Evolutionary conservation across 495 filamentous ascomycete species (phyloP).

Genomic region (Aspergillus nanangensis): DNA sequence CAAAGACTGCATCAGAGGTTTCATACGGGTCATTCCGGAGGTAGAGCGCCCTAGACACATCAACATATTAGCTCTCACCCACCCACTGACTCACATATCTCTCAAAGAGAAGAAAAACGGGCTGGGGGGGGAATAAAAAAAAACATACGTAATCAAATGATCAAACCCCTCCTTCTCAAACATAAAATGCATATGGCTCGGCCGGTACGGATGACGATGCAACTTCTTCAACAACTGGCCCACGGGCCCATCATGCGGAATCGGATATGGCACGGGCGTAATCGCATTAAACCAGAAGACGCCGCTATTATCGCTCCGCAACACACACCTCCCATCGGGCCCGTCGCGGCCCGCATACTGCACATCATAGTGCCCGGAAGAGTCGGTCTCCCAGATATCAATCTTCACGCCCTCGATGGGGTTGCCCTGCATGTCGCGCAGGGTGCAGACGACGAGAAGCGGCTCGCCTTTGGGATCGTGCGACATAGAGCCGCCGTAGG

Average conservation of each 20-base stretch:
- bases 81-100: too few species aligned
- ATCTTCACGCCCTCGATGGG: constrained; percentile 70
- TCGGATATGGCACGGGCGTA: constrained; percentile 83
- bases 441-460: constrained; percentile 70
- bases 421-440: constrained; percentile 62
- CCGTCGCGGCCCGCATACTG: constrained; percentile 67
- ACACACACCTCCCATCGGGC: constrained; percentile 77
- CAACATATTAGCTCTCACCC: constrained; percentile 1
- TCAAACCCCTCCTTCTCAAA: constrained; percentile 84
- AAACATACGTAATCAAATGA: constrained; percentile 74
- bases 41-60: constrained; percentile 62
- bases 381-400: constrained; percentile 94
- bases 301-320: constrained; percentile 66
- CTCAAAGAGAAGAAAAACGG: constrained; percentile 2
- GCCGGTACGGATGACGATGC: constrained; percentile 73
- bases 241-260: constrained; percentile 86
- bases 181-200: constrained; percentile 94
- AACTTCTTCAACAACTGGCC: constrained; percentile 69
- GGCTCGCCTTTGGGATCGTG: constrained; percentile 56
- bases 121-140: not conserved
- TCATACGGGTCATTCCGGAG: constrained; percentile 82
- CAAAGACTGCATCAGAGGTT: constrained; percentile 87
- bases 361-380: constrained; percentile 83
- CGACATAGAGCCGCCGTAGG: constrained; percentile 64
- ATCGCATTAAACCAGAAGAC: constrained; percentile 87